phyloP scores from a whole-genome alignment of 441 rosid species.

The Codiaeum variegatum region DNA sequence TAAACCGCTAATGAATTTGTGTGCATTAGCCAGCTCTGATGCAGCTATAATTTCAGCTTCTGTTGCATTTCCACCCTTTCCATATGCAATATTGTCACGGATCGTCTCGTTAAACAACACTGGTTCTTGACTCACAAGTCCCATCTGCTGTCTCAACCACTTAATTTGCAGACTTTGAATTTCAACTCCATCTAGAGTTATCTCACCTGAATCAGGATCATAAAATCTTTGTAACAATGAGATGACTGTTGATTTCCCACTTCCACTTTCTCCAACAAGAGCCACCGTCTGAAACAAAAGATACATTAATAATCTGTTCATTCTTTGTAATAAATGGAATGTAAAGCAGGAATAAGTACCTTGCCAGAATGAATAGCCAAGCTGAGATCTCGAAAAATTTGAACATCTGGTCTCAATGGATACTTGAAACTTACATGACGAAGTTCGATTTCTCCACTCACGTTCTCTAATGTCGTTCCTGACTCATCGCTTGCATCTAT shows the following conservation, averaged over 20 bases:
- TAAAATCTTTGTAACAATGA: slow-evolving; percentile 69
- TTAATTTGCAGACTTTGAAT: slow-evolving; percentile 42
- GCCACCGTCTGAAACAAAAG: slow-evolving; percentile 56
- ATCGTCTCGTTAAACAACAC: slow-evolving; percentile 65
- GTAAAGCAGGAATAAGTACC: slow-evolving; percentile 27
- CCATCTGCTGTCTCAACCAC: slow-evolving; percentile 71
- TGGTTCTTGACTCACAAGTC: slow-evolving; percentile 73
- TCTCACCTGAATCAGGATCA: slow-evolving; percentile 62
- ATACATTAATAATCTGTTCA: not conserved
- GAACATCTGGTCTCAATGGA: slow-evolving; percentile 67
- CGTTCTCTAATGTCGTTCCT: slow-evolving; percentile 42
- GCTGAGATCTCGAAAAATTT: slow-evolving; percentile 52
- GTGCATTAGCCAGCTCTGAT: slow-evolving; percentile 65
- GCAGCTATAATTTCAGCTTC: slow-evolving; percentile 60
- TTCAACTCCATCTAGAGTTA: slow-evolving; percentile 58
- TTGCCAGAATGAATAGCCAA: slow-evolving; percentile 52
- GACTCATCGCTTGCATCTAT: slow-evolving; percentile 57
- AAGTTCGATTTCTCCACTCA: slow-evolving; percentile 61
- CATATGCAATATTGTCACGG: slow-evolving; percentile 63
- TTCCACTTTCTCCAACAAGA: slow-evolving; percentile 81
- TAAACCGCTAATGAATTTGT: slow-evolving; percentile 61
- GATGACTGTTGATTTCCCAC: slow-evolving; percentile 68
- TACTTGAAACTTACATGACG: slow-evolving; percentile 57
- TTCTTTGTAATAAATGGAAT: not conserved
- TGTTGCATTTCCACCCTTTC: slow-evolving; percentile 53